Conservation (phyloP, 208 protist species). For the Borovskyia barvae region DNA sequence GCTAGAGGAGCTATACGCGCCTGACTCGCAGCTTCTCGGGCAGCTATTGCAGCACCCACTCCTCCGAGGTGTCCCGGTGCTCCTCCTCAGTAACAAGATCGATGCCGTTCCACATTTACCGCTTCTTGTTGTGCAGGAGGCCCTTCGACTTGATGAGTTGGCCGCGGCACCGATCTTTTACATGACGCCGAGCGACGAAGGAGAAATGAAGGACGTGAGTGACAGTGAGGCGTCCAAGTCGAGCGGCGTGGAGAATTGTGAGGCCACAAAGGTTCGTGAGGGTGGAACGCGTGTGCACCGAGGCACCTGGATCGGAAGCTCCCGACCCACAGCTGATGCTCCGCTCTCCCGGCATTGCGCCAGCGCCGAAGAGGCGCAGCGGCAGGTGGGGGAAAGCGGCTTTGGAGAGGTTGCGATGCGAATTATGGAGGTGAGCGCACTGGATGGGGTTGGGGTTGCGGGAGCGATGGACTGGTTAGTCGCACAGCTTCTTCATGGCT, state of each 20-base stretch:
- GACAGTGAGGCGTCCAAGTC: background rate
- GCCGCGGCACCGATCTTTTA: slow-evolving; percentile 48
- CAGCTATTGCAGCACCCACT: slow-evolving; percentile 75
- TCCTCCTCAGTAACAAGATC: slow-evolving; percentile 95
- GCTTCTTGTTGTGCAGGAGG: slow-evolving; percentile 55
- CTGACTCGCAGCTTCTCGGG: slow-evolving; percentile 61
- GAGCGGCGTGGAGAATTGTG: too few species aligned
- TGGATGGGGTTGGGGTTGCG: slow-evolving; percentile 44
- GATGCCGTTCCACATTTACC: slow-evolving; percentile 66
- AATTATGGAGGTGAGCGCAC: slow-evolving; percentile 51
- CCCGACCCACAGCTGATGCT: background rate
- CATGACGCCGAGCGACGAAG: slow-evolving; percentile 3
- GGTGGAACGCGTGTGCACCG: too few species aligned
- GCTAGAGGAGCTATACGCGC: slow-evolving; percentile 15
- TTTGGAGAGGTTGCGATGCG: slow-evolving; percentile 56
- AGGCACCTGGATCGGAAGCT: too few species aligned
- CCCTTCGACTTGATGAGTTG: slow-evolving; percentile 59
- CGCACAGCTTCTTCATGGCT: slow-evolving; percentile 44
- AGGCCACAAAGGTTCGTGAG: too few species aligned
- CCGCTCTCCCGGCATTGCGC: slow-evolving; percentile 7
- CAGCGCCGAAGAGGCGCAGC: slow-evolving; percentile 6
- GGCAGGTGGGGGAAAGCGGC: slow-evolving; percentile 39
- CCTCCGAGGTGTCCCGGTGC: slow-evolving; percentile 73
- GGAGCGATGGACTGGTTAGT: slow-evolving; percentile 81
- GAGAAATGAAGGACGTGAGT: background rate